phyloP scores from a whole-genome alignment of 1,139 yeast genomes.

The Sugiyamaella japonica region DNA sequence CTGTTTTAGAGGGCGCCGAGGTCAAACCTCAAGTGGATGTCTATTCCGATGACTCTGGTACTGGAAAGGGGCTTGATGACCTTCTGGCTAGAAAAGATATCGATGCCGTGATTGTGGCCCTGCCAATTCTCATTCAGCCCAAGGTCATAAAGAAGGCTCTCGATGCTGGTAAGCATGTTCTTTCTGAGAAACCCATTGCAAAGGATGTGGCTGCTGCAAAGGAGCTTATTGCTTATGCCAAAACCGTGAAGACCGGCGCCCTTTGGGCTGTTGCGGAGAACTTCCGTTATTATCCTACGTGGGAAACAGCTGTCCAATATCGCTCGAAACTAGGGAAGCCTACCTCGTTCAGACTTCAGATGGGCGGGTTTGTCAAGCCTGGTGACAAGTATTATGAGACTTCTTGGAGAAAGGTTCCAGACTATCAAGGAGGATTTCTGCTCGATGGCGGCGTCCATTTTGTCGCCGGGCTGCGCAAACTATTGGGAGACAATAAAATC shows the following conservation, averaged over 20 bases:
- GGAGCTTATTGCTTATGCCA: constrained; percentile 20
- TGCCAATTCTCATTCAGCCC: constrained; percentile 27
- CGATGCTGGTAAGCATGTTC: constrained; percentile 28
- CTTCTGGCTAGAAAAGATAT: constrained; percentile 26
- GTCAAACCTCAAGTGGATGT: constrained; percentile 15
- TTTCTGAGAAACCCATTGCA: constrained; percentile 29
- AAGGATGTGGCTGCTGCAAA: constrained; percentile 25
- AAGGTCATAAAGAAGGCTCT: constrained; percentile 24
- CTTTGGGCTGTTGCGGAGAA: constrained; percentile 25
- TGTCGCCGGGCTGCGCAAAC: constrained; percentile 27
- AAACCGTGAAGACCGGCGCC: constrained; percentile 17
- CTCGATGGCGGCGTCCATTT: constrained; percentile 35
- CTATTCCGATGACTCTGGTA: constrained; percentile 23
- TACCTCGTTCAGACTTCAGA: constrained; percentile 20
- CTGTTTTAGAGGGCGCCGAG: constrained; percentile 19
- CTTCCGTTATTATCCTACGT: constrained; percentile 23
- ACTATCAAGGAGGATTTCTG: constrained; percentile 33
- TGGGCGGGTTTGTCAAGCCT: constrained; percentile 20
- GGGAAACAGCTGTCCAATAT: constrained; percentile 19
- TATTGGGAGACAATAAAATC: constrained; percentile 23
- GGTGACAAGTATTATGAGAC: constrained; percentile 28
- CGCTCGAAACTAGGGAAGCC: constrained; percentile 21
- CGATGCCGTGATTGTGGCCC: constrained; percentile 28
- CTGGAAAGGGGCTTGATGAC: constrained; percentile 22
- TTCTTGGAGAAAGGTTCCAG: constrained; percentile 31